Conservation (phyloP, 1,284 basidiomycete species). For the Farysia itapuensis region DNA sequence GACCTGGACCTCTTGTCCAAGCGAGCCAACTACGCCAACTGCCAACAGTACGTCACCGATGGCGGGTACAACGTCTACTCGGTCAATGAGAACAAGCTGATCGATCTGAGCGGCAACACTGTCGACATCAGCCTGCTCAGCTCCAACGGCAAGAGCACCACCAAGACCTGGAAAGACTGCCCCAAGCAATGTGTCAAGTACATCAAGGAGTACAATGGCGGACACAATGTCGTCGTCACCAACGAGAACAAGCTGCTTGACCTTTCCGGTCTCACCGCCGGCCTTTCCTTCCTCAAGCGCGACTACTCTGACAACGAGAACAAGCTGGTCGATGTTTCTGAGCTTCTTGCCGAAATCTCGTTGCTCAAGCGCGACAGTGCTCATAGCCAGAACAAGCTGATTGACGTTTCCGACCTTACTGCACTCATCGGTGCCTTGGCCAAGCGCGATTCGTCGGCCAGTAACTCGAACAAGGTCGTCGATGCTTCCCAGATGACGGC, state of each 20-base stretch:
- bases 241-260: slow-evolving; percentile 43
- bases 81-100: slow-evolving; percentile 41
- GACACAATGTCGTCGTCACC: slow-evolving; percentile 28
- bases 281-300: slow-evolving; percentile 18
- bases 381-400: slow-evolving; percentile 28
- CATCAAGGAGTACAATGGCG: slow-evolving; percentile 39
- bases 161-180: slow-evolving; percentile 14
- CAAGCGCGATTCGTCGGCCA: slow-evolving; percentile 29
- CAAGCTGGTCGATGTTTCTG: slow-evolving; percentile 15
- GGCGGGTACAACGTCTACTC: slow-evolving; percentile 40
- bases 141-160: slow-evolving; percentile 14
- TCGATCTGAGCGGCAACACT: slow-evolving; percentile 28
- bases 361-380: slow-evolving; percentile 16
- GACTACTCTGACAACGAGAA: slow-evolving; percentile 18
- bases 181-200: slow-evolving; percentile 29
- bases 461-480: slow-evolving; percentile 36
- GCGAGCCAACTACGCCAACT: slow-evolving; percentile 22
- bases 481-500: slow-evolving; percentile 27
- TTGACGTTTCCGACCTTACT: slow-evolving; percentile 23
- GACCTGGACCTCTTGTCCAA: slow-evolving; percentile 20
- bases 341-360: slow-evolving; percentile 8
- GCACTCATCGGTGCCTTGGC: slow-evolving; percentile 18
- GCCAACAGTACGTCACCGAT: slow-evolving; percentile 37
- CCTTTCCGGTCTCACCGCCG: slow-evolving; percentile 14
- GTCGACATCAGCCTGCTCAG: slow-evolving; percentile 27